Base-by-base conservation (phyloP, 1,139 yeast genomes). In the Hansenula lynferdii region DNA sequence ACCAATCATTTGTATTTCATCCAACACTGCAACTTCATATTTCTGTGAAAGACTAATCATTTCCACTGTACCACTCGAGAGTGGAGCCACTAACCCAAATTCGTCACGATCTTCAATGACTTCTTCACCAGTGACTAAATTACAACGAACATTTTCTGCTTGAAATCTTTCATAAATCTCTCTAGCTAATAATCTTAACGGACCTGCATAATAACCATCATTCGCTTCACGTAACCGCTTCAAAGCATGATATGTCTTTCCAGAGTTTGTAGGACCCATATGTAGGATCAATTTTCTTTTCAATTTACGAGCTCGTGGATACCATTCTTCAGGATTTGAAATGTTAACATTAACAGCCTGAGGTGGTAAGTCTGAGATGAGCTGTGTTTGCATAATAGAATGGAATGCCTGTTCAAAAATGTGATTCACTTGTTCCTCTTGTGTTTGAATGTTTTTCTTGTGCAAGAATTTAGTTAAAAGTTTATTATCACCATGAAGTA, bases 191-290 rank as follows among this genome's bases (percentile, higher is more conserved):
- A 92, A 68, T 43, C 99, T 69, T 36, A 92, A 65, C 0, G 99
- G 99, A 0, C 98, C 98, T 0, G 97, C 97, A 60, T 84, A 92
- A 50, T 85, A 85, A 0, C 98, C 98, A n/a, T 81, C 72, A 29
- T 75, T 69, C 8, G 90, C 79, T n/a, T 61, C 53, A 48, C 79
- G 78, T 33, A 92, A 67, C 39, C 78, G 72, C 52, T 83, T 72
- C 32, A 92, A 64, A 0, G 97, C 96, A 36, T 77, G 74, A 56
- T 85, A 85, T 0, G 98, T 92, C 55, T 92, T 92, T n/a, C 99
- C 99, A 50, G 94, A 81, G 58, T 92, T 92, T 0, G 99, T 92
- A 0, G 99, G 98, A 0, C 99, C 99, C 16, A 92, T 87, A 58
- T 92, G 99, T 78, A 94, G 75, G 18, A 82, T 72, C 33, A 92